phyloP scores from a whole-genome alignment of 345 rosid genomes.

The Acer saccharum region DNA sequence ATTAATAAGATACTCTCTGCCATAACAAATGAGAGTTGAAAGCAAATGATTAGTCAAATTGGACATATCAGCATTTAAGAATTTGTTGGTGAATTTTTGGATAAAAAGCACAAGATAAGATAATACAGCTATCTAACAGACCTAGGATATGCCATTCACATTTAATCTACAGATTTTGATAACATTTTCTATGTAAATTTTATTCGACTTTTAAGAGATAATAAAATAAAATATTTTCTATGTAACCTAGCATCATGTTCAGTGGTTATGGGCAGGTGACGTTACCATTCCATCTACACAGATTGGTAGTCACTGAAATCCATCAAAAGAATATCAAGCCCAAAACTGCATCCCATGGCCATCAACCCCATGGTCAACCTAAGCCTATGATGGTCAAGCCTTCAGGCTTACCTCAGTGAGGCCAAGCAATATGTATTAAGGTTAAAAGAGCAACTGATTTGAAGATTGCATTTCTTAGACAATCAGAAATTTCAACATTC shows the following conservation, averaged over 20 bases:
- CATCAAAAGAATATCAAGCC: background rate
- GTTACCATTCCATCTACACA: background rate
- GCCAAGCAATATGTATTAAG: background rate
- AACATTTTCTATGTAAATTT: background rate
- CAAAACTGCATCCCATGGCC: background rate
- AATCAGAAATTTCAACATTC: background rate
- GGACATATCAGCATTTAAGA: background rate
- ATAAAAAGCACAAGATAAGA: background rate
- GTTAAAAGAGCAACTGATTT: background rate
- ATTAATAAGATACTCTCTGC: background rate
- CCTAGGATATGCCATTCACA: background rate
- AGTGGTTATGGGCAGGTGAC: background rate
- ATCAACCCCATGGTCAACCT: conserved; percentile 1
- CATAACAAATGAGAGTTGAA: background rate
- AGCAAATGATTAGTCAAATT: background rate
- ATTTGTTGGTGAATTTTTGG: background rate
- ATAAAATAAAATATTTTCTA: background rate
- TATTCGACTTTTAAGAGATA: background rate
- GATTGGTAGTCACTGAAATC: conserved; percentile 3
- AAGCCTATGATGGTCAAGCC: background rate
- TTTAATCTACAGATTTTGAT: background rate
- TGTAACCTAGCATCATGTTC: background rate
- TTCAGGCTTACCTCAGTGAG: background rate
- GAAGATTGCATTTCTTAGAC: background rate
- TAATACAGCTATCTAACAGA: background rate